Base-by-base conservation (phyloP, 2,329 filamentous ascomycete species). In the Pyrenochaeta sp. region DNA sequence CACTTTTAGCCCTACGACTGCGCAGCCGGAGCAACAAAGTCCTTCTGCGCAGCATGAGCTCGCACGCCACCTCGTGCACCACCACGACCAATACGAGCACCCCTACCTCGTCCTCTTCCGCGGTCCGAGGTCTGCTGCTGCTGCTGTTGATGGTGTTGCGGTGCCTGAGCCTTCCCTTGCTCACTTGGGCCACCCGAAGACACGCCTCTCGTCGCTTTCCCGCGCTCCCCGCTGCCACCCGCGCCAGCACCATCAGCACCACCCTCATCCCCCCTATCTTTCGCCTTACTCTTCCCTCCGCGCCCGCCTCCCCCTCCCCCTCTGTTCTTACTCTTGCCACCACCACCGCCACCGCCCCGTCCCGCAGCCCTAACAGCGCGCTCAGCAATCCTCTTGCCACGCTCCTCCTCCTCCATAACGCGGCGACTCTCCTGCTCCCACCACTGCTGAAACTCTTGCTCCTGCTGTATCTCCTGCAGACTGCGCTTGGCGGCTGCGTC, bases 401-500 rank as follows among this genome's bases (percentile, higher is more conserved):
- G 74, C 40, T 75, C 74, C 9, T 75, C 77, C 55, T 80, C 84
- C 55, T 87, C 83, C 53, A 87, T 86, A 24, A 87, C 82, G 19
- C 88, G 80, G 47, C 81, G 80, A 60, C 86, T 90, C 70, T 96
- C 92, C 51, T 88, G 85, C 55, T 95, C 90, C 91, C 91, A 96
- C 91, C 92, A 96, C 67, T 95, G 86, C 67, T 96, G 90, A 67
- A 99, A 99, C 37, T 90, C 90, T 66, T 99, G 94, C 72, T 99
- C 94, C 55, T 94, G 85, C 68, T 99, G 94, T 46, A 99, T 99
- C 52, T 97, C 94, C 63, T 95, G 86, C 20, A 99, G 75, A 52
- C 89, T 94, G 42, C 93, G 83, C 73, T 96, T 96, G 2, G 91
- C 89, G 8, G 86, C 86, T 1, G 91, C 90, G 66, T 96, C 92